A percentile compares a stretch with the other conserved stretches of the same genome.
Evolutionary conservation across 768 basidiomycete species (phyloP).

Genomic region (Leccinum ochraceum): DNA sequence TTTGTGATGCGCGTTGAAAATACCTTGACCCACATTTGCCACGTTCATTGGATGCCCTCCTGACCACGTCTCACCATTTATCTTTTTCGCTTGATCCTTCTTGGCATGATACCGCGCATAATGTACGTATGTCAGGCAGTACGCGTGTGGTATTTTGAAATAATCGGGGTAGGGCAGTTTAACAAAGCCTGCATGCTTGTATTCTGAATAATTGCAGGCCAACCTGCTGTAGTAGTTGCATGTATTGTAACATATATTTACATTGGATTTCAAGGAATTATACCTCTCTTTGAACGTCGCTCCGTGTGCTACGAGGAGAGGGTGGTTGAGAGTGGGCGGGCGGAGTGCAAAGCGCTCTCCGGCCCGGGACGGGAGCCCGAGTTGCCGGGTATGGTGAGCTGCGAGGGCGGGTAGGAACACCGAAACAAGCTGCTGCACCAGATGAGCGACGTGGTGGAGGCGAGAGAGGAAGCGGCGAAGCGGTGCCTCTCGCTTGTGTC

Average conservation of each 20-base stretch:
- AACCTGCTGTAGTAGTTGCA: not conserved
- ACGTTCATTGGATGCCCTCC: not conserved
- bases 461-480: too few relatives aligned
- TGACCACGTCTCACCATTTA: not conserved
- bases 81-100: not conserved
- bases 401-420: too few relatives aligned
- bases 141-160: not conserved
- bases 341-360: too few relatives aligned
- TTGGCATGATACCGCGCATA: conserved; percentile 1
- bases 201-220: not conserved
- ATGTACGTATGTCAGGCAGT: not conserved
- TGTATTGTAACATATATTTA: not conserved
- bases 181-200: not conserved
- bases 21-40: conserved; percentile 5
- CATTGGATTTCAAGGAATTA: not conserved
- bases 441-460: too few relatives aligned
- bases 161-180: not conserved
- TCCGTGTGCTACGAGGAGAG: too few relatives aligned
- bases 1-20: conserved; percentile 5
- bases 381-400: too few relatives aligned
- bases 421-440: too few relatives aligned
- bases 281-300: not conserved
- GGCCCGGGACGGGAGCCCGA: too few relatives aligned
- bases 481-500: too few relatives aligned
- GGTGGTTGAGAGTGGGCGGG: too few relatives aligned